Evolutionary conservation across 108 stramenopile genomes (phyloP), one percentile per base, ranked within the genome.

Genomic region (Skeletonema marinoi): DNA sequence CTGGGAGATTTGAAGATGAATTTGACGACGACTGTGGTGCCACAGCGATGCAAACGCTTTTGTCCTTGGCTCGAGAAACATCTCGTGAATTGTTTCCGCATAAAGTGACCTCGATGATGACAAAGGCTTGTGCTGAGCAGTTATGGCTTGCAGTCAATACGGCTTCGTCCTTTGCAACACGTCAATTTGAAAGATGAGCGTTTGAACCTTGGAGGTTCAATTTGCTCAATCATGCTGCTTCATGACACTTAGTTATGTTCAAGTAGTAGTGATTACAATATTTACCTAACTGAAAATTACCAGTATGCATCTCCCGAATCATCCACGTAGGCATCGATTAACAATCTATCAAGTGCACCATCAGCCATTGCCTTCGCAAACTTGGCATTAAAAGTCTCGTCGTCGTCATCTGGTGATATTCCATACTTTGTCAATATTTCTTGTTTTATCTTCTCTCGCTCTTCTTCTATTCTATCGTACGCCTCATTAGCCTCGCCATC

Each of bases 341-440:
- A 62, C 32, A 77, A 65, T 11, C 25, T 30, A 32, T 75, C 71
- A 31, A 84, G 65, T 9, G 71, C 80, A 5, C 83, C 83, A 60
- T 79, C 75, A n/a, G 70, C 79, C 13, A 38, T 65, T 6, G 78
- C 75, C 35, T 81, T 72, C 70, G 90, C 80, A 59, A 93, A 84
- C 61, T 86, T 86, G 11, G 68, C 39, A 58, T 86, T 78, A 29
- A 79, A 77, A 25, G 84, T 76, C 48, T 75, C 81, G 30, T 76
- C 75, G 41, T 84, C 83, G 17, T 86, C 73, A 88, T 77, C 80
- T 81, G 88, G 42, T 65, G 85, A 65, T 83, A 89, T 62, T 56
- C 75, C 42, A 78, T 89, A 86, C 74, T 64, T 78, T 41, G 71
- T 77, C 50, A 81, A 85, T 84, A 70, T 75, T 67, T 35, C 67